A percentile compares a stretch with the other conserved stretches of the same genome.
Conservation (phyloP, 495 filamentous ascomycete species). For the Rostrohypoxylon terebratum region DNA sequence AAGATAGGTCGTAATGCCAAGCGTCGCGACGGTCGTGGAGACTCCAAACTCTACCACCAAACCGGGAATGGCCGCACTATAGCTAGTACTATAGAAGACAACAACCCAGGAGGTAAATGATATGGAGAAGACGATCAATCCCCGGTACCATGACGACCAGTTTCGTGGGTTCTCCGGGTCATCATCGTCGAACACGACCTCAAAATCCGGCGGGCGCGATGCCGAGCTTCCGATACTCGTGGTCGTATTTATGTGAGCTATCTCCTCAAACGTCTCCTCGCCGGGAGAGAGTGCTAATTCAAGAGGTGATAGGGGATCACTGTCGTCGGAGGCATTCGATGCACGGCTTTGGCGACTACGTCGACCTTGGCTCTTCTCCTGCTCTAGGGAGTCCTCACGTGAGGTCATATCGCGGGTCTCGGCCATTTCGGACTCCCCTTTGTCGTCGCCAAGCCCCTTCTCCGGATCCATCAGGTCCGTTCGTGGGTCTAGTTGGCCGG, state of each 20-base stretch:
- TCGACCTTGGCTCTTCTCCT: constrained; percentile 36
- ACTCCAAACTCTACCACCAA: constrained; percentile 75
- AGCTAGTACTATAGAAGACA: constrained; percentile 88
- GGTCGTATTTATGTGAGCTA: constrained; percentile 49
- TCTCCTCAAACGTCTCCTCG: constrained; percentile 40
- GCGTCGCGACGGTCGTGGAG: constrained; percentile 67
- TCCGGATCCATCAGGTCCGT: neutral
- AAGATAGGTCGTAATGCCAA: constrained; percentile 85
- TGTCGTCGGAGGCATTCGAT: constrained; percentile 44
- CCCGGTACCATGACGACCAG: constrained; percentile 77
- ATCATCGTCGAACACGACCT: constrained; percentile 77
- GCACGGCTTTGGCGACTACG: constrained; percentile 37
- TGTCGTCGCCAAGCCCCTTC: constrained; percentile 23
- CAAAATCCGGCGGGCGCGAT: constrained; percentile 74
- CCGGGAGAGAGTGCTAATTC: constrained; percentile 54
- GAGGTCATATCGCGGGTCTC: constrained; percentile 12
- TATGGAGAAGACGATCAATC: constrained; percentile 70
- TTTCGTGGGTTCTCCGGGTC: constrained; percentile 78
- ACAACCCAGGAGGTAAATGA: constrained; percentile 80
- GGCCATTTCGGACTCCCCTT: constrained; percentile 6
- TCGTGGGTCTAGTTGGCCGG: neutral
- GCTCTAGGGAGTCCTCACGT: constrained; percentile 25
- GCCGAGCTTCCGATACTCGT: constrained; percentile 69
- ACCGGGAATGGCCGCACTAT: constrained; percentile 74
- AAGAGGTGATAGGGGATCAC: constrained; percentile 52